Conservation (phyloP, 495 filamentous ascomycete genomes). For the Massariosphaeria phaeospora region DNA sequence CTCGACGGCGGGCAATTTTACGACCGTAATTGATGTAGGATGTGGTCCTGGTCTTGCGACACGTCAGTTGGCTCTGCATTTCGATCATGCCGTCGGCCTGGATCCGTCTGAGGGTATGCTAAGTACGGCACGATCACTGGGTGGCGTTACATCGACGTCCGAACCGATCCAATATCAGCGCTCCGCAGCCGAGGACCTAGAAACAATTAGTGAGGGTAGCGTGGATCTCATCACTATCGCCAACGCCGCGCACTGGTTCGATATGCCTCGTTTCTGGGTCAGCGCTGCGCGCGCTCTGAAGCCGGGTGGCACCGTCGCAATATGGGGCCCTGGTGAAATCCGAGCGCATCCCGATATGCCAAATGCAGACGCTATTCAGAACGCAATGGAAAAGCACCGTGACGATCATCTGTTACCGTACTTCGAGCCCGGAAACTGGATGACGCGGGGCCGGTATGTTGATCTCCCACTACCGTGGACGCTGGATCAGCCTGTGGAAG, state of each 20-base stretch:
- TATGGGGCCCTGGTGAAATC: conserved; percentile 43
- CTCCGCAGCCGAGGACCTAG: conserved; percentile 46
- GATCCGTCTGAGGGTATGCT: conserved; percentile 56
- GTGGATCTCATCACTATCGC: conserved; percentile 53
- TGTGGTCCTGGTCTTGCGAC: conserved; percentile 52
- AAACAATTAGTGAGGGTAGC: conserved; percentile 26
- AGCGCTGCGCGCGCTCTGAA: conserved; percentile 53
- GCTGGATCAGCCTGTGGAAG: conserved; percentile 34
- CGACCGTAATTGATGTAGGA: conserved; percentile 51
- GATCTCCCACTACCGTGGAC: conserved; percentile 52
- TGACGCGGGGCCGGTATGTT: conserved; percentile 41
- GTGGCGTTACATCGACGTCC: conserved; percentile 35
- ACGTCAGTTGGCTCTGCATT: conserved; percentile 42
- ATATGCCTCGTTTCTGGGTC: conserved; percentile 57
- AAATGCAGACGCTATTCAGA: conserved; percentile 36
- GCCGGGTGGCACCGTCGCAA: conserved; percentile 52
- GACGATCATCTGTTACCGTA: conserved; percentile 39
- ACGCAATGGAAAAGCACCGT: conserved; percentile 37
- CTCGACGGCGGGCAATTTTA: conserved; percentile 46
- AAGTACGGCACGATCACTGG: conserved; percentile 41
- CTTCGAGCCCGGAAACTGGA: conserved; percentile 39
- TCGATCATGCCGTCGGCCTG: conserved; percentile 47
- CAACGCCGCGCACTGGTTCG: conserved; percentile 58
- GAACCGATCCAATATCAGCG: conserved; percentile 43
- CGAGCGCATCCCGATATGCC: conserved; percentile 34